Conservation (phyloP, 2,329 filamentous ascomycete genomes). For the Elsinoe perseae region DNA sequence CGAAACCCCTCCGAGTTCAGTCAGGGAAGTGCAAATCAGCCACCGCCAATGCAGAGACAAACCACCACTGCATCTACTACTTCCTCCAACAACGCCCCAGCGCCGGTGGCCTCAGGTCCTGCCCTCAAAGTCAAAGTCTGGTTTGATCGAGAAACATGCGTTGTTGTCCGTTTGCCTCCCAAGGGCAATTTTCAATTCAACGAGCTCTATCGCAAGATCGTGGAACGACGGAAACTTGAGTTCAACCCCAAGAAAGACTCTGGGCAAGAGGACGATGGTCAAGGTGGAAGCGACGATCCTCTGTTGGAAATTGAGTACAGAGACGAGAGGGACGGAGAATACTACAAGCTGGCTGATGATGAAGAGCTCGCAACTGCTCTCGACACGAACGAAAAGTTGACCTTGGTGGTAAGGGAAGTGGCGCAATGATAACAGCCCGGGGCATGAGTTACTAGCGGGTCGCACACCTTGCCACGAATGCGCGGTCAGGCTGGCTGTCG, state of each 20-base stretch:
- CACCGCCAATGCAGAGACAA: constrained; percentile 18
- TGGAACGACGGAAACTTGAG: constrained; percentile 70
- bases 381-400: constrained; percentile 77
- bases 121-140: constrained; percentile 86
- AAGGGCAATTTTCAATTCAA: constrained; percentile 61
- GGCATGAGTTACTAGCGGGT: no score
- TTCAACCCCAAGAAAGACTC: constrained; percentile 25
- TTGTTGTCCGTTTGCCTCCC: constrained; percentile 78
- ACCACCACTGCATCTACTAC: constrained; percentile 9
- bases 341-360: constrained; percentile 67
- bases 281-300: constrained; percentile 39
- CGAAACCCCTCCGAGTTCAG: constrained; percentile 24
- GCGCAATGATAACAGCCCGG: constrained; percentile 12
- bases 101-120: constrained; percentile 20
- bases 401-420: constrained; percentile 46
- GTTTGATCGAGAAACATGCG: constrained; percentile 76
- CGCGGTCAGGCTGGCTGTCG: not conserved
- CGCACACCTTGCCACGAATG: no score
- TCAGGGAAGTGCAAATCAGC: constrained; percentile 20
- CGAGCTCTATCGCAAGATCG: constrained; percentile 75
- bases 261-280: constrained; percentile 23
- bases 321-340: constrained; percentile 71
- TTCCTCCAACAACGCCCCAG: constrained; percentile 7
- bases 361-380: constrained; percentile 74
- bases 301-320: constrained; percentile 75